A percentile compares a stretch with the other conserved stretches of the same genome.
phyloP scores from a whole-genome alignment of 1,284 basidiomycete genomes.

The Omphalotus olearius region DNA sequence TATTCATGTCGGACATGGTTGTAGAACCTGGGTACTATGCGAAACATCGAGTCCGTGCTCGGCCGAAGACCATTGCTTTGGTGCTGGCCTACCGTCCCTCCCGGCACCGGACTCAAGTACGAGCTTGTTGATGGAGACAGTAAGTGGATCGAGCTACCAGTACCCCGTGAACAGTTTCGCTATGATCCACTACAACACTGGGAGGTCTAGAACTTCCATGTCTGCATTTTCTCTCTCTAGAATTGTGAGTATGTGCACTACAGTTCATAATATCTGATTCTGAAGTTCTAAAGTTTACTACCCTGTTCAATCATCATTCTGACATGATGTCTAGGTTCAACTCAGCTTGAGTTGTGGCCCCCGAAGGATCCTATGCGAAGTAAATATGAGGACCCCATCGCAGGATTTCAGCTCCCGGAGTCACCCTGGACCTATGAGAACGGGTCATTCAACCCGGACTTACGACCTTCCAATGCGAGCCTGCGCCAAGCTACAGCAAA shows the following conservation, averaged over 20 bases:
- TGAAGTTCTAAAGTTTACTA: conserved; percentile 4
- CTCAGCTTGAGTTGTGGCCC: conserved; percentile 39
- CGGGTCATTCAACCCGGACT: conserved; percentile 66
- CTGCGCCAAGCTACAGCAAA: conserved; percentile 19
- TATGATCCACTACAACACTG: conserved; percentile 3
- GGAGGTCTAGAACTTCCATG: not conserved
- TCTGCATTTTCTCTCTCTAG: not conserved
- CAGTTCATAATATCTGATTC: conserved; percentile 4
- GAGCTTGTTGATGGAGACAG: conserved; percentile 69
- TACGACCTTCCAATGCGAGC: conserved; percentile 57
- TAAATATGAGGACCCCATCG: conserved; percentile 29
- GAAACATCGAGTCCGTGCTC: conserved; percentile 76
- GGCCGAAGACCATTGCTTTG: conserved; percentile 74
- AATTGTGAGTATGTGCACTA: conserved; percentile 1
- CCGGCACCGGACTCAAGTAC: conserved; percentile 77
- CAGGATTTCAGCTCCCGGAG: conserved; percentile 44
- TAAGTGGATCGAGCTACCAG: conserved; percentile 64
- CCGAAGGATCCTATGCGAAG: conserved; percentile 47
- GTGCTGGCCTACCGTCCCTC: conserved; percentile 72
- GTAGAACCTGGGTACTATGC: conserved; percentile 72
- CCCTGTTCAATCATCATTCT: too few species aligned
- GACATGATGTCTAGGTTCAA: not conserved
- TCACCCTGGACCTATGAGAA: conserved; percentile 86
- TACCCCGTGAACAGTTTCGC: conserved; percentile 14
- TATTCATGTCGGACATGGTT: conserved; percentile 1